Percentiles rank a stretch among this genome's conserved stretches.
Conservation (phyloP, 164 flowering plant species). For the Buxus sempervirens region DNA sequence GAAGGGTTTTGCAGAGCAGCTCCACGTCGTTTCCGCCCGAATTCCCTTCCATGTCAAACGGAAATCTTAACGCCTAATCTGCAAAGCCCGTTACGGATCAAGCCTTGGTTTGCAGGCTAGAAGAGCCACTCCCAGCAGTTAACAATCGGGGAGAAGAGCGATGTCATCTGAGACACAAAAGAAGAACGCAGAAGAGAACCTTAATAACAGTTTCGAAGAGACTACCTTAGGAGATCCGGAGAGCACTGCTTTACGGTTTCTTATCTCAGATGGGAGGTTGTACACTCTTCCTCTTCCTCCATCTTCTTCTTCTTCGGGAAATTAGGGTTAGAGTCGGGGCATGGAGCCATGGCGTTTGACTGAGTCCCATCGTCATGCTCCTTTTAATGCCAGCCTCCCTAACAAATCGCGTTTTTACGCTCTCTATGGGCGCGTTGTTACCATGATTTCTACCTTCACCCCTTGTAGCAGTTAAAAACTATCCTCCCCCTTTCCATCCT, state of each 20-base stretch:
- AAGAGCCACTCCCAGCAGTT: no score
- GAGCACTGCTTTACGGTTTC: no score
- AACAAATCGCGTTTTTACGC: slow-evolving; percentile 26
- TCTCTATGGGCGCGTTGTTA: slow-evolving; percentile 9
- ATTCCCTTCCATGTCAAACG: slow-evolving; percentile 45
- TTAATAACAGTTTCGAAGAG: neutral
- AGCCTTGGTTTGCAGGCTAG: no score
- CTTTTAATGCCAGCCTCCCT: slow-evolving; percentile 14
- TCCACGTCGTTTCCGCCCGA: slow-evolving; percentile 85
- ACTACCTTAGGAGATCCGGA: neutral
- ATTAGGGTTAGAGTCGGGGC: slow-evolving; percentile 20
- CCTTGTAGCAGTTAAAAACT: no score
- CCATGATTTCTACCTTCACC: neutral
- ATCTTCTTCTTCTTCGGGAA: neutral
- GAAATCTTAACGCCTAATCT: slow-evolving; percentile 8
- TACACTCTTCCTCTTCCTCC: slow-evolving; percentile 1
- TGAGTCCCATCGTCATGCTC: slow-evolving; percentile 15
- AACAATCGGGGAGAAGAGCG: no score
- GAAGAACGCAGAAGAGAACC: no score
- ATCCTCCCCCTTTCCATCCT: no score
- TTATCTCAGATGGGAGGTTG: neutral
- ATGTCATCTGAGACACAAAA: no score
- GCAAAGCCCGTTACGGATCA: neutral
- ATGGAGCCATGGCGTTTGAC: slow-evolving; percentile 21
- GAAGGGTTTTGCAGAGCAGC: slow-evolving; percentile 80